Conservation (phyloP, 768 basidiomycete species). For the Termitomyces sp. region DNA sequence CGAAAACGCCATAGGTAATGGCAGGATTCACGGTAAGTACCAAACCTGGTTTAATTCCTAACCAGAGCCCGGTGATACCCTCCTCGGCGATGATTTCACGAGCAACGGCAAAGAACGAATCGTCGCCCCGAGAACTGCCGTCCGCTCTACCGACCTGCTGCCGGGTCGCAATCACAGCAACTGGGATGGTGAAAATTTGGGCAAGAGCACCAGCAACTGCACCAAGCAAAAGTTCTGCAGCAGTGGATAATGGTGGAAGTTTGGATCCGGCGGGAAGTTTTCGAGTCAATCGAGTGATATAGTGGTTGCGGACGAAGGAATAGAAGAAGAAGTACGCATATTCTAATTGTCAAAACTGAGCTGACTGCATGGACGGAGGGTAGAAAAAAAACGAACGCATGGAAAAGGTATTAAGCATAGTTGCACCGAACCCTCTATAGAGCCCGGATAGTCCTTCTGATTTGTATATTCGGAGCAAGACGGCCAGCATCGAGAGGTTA, state of each 20-base stretch:
- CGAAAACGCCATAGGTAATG: slow-evolving; percentile 94
- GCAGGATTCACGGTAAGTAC: slow-evolving; percentile 98
- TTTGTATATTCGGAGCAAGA: slow-evolving; percentile 66
- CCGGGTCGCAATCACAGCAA: slow-evolving; percentile 94
- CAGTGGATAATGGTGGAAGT: slow-evolving; percentile 60
- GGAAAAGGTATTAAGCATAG: slow-evolving; percentile 97
- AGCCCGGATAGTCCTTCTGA: slow-evolving; percentile 79
- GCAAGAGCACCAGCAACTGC: slow-evolving; percentile 91
- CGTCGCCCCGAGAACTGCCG: slow-evolving; percentile 32
- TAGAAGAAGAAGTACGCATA: slow-evolving; percentile 99
- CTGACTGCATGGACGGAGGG: background rate
- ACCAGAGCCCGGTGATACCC: slow-evolving; percentile 84
- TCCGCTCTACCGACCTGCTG: slow-evolving; percentile 75
- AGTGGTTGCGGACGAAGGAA: slow-evolving; percentile 80
- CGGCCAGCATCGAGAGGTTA: slow-evolving; percentile 52
- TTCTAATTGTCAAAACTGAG: slow-evolving; percentile 43
- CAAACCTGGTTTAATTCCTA: slow-evolving; percentile 86
- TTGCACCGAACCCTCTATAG: slow-evolving; percentile 91
- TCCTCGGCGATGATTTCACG: slow-evolving; percentile 87
- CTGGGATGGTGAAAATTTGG: slow-evolving; percentile 97
- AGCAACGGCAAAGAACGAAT: slow-evolving; percentile 76
- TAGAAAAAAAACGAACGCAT: slow-evolving; percentile 64
- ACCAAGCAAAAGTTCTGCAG: slow-evolving; percentile 80
- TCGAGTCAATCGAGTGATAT: slow-evolving; percentile 63
- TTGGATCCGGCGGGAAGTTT: slow-evolving; percentile 58